Evolutionary conservation across 768 basidiomycete species (phyloP), one percentile per base, ranked within the genome.

Genomic region (Agaricus blazei): DNA sequence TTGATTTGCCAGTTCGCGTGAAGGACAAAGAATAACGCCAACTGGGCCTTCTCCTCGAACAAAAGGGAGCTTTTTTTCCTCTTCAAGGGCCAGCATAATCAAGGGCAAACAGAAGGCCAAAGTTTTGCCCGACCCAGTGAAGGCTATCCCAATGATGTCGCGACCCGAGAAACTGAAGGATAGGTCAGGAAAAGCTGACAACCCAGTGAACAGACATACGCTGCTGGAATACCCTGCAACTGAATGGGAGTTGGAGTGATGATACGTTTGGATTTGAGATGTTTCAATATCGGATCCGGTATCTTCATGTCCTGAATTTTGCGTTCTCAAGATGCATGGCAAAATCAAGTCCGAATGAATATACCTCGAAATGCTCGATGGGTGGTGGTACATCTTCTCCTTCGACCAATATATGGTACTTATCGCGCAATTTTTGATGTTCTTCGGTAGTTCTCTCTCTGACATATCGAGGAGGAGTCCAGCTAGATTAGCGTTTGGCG

Each of bases 81-180:
- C 93, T 73, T 98, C 96, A 14, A 96, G 77, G 1, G 94, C 89
- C 61, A 90, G 76, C 97, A 99, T 98, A 61, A 98, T 94, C 26
- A 98, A 76, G 2, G 97, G 97, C n/a, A 99, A 75, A 60, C 93
- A 96, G 72, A 99, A 99, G 0, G 95, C 88, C n/a, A 99, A 82
- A 0, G 97, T 99, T 73, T 99, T 99, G 14, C 97, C 97, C 0
- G 96, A 98, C 38, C 97, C 97, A 26, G 97, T 99, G 72, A 98
- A 98, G 3, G 97, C 97, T 60, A 99, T 98, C 19, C 97, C 97
- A 60, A 98, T 99, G 74, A 98, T 88, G 68, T 99, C 97, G 59
- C 97, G 84, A 38, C 97, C 97, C 49, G 93, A 75, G 68, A 98
- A 98, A 34, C 93, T 94, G 65, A 57, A 56, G 12, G 26, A 63